Evolutionary conservation across 345 rosid genomes (phyloP), one percentile per base, ranked within the genome.

Genomic region (Rhizophora mangle): DNA sequence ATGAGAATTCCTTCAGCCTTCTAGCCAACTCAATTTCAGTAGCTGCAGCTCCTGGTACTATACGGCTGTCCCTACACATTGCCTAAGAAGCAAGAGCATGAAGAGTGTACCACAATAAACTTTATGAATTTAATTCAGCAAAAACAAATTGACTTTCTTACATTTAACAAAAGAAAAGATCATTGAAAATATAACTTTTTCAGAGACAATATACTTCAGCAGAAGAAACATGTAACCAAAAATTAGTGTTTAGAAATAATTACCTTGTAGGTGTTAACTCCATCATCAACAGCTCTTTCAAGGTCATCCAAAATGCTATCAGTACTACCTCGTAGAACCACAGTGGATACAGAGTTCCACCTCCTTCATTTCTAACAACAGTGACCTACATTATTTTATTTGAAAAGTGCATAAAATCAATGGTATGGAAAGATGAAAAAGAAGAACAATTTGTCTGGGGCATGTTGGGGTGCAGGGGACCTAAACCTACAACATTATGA

Each of bases 241-340:
- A 30, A 37, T 6, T 63, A 43, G 52, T 36, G 34, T 39, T 54
- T 24, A 55, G 65, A 13, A 79, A 54, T 74, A 69, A 67, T 63
- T 70, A 96, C 99, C 96, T 92, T 96, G 79, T 92, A 96, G 24
- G 97, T 92, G 59, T 96, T 96, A 62, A 96, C 99, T 80, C 99
- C 99, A 78, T 96, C 99, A 62, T 96, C 99, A 74, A 96, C 93
- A 36, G 99, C 99, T 86, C 98, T 87, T 84, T 96, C 99, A 78
- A 92, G 98, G 77, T 96, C 98, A 70, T 96, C 99, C 71, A 96
- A 79, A 63, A 90, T 92, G 77, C 99, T 90, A 56, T 90, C 96
- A 1, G 99, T 96, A 76, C 98, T 92, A 79, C 97, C 98, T 68
- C 98, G 89, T 74, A 96, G 76, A 72, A 96, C 89, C 73, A 96